Conservation (phyloP, 2,329 filamentous ascomycete species). For the Botrytis deweyae region DNA sequence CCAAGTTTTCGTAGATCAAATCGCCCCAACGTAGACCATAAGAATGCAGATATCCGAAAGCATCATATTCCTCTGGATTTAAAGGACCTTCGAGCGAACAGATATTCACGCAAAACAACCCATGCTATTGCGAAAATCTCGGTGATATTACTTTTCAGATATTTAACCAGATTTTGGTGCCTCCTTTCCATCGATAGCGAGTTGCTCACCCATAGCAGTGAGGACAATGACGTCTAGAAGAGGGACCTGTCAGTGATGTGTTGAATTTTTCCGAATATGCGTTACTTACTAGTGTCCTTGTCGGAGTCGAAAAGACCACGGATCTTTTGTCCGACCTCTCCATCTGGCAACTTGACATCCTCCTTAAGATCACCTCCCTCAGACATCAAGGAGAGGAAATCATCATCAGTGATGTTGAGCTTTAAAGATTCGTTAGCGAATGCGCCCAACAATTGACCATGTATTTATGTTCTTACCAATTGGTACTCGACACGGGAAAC, state of each 20-base stretch:
- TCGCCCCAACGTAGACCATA: conserved; percentile 45
- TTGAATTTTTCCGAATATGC: neutral
- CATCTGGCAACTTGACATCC: conserved; percentile 90
- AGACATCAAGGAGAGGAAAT: conserved; percentile 90
- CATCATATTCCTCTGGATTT: conserved; percentile 33
- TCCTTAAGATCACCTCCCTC: conserved; percentile 87
- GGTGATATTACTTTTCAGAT: conserved; percentile 17
- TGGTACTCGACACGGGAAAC: conserved; percentile 88
- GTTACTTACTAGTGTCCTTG: conserved; percentile 86
- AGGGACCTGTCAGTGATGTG: conserved; percentile 16
- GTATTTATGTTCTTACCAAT: conserved; percentile 70
- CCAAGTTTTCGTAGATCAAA: conserved; percentile 47
- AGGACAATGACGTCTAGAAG: conserved; percentile 80
- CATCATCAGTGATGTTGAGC: conserved; percentile 92
- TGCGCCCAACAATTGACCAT: neutral
- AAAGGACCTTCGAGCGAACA: conserved; percentile 25
- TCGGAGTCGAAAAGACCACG: conserved; percentile 78
- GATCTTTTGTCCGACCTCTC: conserved; percentile 86
- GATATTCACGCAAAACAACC: conserved; percentile 33
- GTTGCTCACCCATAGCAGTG: conserved; percentile 94
- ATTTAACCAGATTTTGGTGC: conserved; percentile 54
- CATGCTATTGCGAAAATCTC: conserved; percentile 33
- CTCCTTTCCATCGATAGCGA: conserved; percentile 91
- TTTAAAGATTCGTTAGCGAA: conserved; percentile 42
- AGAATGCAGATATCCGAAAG: conserved; percentile 41